Conservation (phyloP, 2,329 filamentous ascomycete genomes). For the Whalleya microplaca region DNA sequence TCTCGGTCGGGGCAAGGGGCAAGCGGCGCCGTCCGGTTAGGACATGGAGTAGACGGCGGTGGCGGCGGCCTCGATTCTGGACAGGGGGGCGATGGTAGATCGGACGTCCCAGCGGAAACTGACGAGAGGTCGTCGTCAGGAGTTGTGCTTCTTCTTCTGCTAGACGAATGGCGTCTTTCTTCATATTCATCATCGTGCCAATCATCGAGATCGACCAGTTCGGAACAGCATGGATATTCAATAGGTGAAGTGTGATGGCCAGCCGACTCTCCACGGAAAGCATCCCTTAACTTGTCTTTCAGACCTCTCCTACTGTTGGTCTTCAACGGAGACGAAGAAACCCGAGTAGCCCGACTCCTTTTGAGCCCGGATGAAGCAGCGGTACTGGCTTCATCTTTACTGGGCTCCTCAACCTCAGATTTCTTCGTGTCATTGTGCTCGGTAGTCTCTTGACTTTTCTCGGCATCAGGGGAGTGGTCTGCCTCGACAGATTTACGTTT, state of each 20-base stretch:
- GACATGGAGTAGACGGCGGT: not conserved
- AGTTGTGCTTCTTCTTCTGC: conserved; percentile 38
- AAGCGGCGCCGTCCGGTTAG: conserved; percentile 2
- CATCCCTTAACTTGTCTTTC: conserved; percentile 62
- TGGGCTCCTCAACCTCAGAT: conserved; percentile 29
- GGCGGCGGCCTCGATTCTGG: conserved; percentile 51
- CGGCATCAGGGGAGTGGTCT: conserved; percentile 3
- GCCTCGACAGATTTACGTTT: conserved; percentile 22
- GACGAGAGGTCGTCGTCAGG: conserved; percentile 40
- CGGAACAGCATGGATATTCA: conserved; percentile 54
- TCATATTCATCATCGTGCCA: conserved; percentile 33
- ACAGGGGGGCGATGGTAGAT: conserved; percentile 20
- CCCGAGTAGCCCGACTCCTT: conserved; percentile 60
- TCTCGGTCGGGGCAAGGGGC: not conserved
- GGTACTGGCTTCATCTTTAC: conserved; percentile 39
- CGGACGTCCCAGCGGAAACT: conserved; percentile 35
- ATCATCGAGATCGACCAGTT: conserved; percentile 38
- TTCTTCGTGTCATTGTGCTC: conserved; percentile 17
- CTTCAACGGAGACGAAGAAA: conserved; percentile 53
- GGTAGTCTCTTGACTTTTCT: conserved; percentile 22
- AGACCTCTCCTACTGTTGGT: conserved; percentile 53
- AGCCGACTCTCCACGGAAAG: conserved; percentile 64
- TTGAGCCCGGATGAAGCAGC: conserved; percentile 48
- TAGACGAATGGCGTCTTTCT: conserved; percentile 38
- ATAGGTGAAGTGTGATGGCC: conserved; percentile 49